Evolutionary conservation across 352 stramenopile genomes (phyloP), one percentile per base, ranked within the genome.

Genomic region (Phytophthora rubi): DNA sequence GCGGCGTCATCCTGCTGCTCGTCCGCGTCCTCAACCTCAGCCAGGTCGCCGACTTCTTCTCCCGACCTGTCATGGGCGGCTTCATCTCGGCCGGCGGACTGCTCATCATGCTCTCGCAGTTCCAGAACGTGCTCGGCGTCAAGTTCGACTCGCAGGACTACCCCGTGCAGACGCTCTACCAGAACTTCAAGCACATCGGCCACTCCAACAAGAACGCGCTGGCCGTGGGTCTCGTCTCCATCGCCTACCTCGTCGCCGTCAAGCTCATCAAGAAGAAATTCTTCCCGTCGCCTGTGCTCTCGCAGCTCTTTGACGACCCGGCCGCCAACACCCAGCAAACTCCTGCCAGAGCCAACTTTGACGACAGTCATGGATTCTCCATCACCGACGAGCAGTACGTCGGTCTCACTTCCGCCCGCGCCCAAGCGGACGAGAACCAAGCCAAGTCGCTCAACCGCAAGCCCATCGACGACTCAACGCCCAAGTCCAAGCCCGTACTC

Each of bases 101-200:
- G 51, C 86, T 97, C 49, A 98, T 98, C 79, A 91, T 85, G 30
- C 80, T 94, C n/a, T 94, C 87, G 13, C 91, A 98, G 73, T 59
- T 97, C 9, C 88, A 88, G 52, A 90, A 90, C 62, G 82, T 90
- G 59, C 77, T 98, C 42, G 86, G 85, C 16, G 78, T 96, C 64
- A 82, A 63, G 42, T 53, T 62, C 68, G 13, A 59, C 93, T 72
- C 57, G 77, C 51, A 53, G 59, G 73, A 73, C 53, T 77, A 65
- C 62, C 71, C 91, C 32, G 77, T 87, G 9, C 59, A 84, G 56
- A 86, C 85, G 1, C 53, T 93, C 2, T 70, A 80, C 62, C 72
- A 82, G 57, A 66, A 95, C 37, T 76, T 92, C 51, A 39, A 77
- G 30, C 32, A 75, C 42, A 81, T 92, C 51, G 59, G 58, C 12